Percentiles rank a stretch among this genome's conserved stretches.
These are phyloP conservation scores for Scedosporium minutisporum DNA, from an alignment of 2,329 filamentous ascomycete species.

Conservation along the genomic window DNA sequence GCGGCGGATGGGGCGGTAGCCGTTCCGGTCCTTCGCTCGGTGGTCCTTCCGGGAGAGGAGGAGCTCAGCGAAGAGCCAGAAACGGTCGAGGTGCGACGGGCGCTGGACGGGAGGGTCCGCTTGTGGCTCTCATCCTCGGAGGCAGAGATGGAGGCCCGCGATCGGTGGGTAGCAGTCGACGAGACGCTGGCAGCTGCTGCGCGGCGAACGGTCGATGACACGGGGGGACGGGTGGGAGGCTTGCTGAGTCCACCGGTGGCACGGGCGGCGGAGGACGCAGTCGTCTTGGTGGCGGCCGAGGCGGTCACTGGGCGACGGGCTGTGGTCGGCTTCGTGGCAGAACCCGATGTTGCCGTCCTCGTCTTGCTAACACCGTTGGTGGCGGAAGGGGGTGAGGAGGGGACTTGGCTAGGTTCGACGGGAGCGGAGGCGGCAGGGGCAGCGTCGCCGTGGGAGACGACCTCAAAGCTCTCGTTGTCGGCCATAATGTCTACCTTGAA, in stretches of 20 bases:
- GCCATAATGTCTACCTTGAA: conserved; percentile 26
- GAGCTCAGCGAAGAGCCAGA: not conserved
- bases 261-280: conserved; percentile 23
- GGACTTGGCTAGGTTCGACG: not conserved
- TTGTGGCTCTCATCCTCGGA: conserved; percentile 41
- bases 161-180: conserved; percentile 31
- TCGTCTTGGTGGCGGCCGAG: conserved; percentile 17
- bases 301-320: conserved; percentile 23
- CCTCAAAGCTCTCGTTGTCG: conserved; percentile 36
- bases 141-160: conserved; percentile 36
- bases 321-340: conserved; percentile 13
- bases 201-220: conserved; percentile 22
- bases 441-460: conserved; percentile 32
- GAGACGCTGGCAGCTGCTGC: conserved; percentile 22
- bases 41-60: conserved; percentile 18
- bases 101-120: conserved; percentile 10
- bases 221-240: conserved; percentile 37
- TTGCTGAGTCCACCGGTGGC: conserved; percentile 33
- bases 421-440: not conserved
- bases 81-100: conserved; percentile 7
- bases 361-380: conserved; percentile 19
- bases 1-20: conserved; percentile 13
- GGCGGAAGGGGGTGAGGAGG: conserved; percentile 14
- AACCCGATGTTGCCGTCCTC: conserved; percentile 18
- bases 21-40: conserved; percentile 24